Conservation (phyloP, 306 rosid species). For the Comarum palustre region DNA sequence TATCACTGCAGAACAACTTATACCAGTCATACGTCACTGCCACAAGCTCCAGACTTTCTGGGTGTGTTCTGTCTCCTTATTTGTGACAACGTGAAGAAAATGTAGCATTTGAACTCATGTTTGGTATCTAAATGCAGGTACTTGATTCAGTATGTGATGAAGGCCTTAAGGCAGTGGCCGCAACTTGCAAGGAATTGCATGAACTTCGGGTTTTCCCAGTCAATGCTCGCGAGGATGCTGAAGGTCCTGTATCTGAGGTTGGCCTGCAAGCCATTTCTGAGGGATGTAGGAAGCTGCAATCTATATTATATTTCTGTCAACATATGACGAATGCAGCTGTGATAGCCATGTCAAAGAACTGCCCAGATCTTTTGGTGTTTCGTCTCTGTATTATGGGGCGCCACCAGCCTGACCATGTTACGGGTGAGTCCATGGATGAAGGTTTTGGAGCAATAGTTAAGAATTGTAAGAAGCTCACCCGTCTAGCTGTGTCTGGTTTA, state of each 20-base stretch:
- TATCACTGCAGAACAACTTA: constrained; percentile 54
- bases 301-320: constrained; percentile 73
- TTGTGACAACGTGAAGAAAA: not conserved
- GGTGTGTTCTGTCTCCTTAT: constrained; percentile 40
- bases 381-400: constrained; percentile 81
- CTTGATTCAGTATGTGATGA: constrained; percentile 77
- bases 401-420: constrained; percentile 52
- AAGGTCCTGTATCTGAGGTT: constrained; percentile 79
- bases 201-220: constrained; percentile 82
- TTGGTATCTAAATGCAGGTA: constrained; percentile 42
- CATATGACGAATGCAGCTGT: constrained; percentile 88
- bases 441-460: constrained; percentile 89
- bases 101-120: constrained; percentile 25
- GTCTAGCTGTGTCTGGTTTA: constrained; percentile 82
- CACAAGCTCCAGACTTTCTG: constrained; percentile 64
- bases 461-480: constrained; percentile 88
- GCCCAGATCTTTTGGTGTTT: constrained; percentile 79
- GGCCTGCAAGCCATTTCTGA: constrained; percentile 79
- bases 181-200: constrained; percentile 66
- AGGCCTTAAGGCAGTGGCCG: constrained; percentile 84
- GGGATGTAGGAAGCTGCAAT: constrained; percentile 75
- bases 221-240: constrained; percentile 46
- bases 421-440: constrained; percentile 77
- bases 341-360: constrained; percentile 76
- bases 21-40: constrained; percentile 55